phyloP scores from a whole-genome alignment of 352 stramenopile species.

The Saprolegnia diclina region DNA sequence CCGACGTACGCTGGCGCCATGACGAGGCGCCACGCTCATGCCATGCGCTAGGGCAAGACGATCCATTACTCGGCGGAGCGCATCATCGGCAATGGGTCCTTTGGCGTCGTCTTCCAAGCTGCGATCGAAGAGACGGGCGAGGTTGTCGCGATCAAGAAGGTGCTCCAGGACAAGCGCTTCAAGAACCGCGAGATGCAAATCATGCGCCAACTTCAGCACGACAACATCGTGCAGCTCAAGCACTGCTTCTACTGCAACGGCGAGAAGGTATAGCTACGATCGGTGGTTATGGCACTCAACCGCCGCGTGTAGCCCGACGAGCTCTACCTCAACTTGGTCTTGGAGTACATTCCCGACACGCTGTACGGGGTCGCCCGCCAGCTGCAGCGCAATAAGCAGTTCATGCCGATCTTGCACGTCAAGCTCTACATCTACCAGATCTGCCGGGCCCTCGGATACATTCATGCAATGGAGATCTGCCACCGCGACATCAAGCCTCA shows the following conservation, averaged over 20 bases:
- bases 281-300: background rate
- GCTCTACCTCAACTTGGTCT: constrained; percentile 98
- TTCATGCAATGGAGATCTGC: constrained; percentile 97
- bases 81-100: constrained; percentile 99
- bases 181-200: constrained; percentile 99
- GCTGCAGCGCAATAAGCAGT: constrained; percentile 96
- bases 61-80: constrained; percentile 96
- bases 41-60: constrained; percentile 61
- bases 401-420: constrained; percentile 95
- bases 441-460: constrained; percentile 95
- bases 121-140: constrained; percentile 95
- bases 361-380: constrained; percentile 95
- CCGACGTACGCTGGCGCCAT: constrained; percentile 42
- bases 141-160: constrained; percentile 99
- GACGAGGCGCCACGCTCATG: background rate
- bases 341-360: constrained; percentile 99
- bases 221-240: constrained; percentile 99
- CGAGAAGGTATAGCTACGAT: constrained; percentile 43
- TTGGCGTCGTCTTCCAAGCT: constrained; percentile 99
- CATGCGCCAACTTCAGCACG: constrained; percentile 97
- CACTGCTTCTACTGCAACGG: constrained; percentile 99
- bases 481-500: constrained; percentile 99
- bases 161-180: constrained; percentile 99
- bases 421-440: constrained; percentile 99
- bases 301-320: constrained; percentile 79